Evolutionary conservation across 2,329 filamentous ascomycete genomes (phyloP).

Genomic region (Fusarium nurragi): DNA sequence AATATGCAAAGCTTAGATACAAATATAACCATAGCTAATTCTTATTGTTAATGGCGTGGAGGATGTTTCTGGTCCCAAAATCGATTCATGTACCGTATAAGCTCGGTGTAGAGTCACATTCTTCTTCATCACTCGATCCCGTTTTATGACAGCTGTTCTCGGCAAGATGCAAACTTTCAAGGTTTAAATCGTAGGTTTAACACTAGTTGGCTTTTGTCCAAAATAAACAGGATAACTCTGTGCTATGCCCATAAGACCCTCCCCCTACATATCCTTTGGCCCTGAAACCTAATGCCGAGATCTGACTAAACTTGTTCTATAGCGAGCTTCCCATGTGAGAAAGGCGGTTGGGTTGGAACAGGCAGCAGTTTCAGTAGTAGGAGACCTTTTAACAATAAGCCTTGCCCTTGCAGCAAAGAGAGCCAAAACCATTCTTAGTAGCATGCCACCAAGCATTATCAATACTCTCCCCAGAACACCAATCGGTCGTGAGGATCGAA

Average conservation of each 20-base stretch:
- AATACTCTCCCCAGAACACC: neutral
- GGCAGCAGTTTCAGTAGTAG: neutral
- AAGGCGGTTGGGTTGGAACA: neutral
- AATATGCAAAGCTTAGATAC: too few species aligned
- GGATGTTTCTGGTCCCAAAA: too few species aligned
- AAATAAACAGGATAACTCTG: neutral
- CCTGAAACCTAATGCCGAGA: neutral
- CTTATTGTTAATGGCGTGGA: too few species aligned
- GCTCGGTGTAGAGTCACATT: too few species aligned
- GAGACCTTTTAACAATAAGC: neutral
- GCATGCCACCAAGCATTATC: conserved; percentile 1
- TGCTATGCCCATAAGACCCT: neutral
- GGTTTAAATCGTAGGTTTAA: neutral
- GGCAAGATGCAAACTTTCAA: neutral
- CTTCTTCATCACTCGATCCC: too few species aligned
- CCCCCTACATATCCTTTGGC: neutral
- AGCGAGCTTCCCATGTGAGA: neutral
- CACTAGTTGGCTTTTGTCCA: neutral
- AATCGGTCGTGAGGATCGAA: neutral
- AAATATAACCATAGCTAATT: too few species aligned
- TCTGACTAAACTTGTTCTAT: neutral
- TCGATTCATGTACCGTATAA: too few species aligned
- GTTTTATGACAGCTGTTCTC: too few species aligned
- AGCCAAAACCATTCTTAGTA: neutral
- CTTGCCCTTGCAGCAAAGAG: neutral